Evolutionary conservation across 2,329 filamentous ascomycete species (phyloP).

Genomic region (Colletotrichum filicis): DNA sequence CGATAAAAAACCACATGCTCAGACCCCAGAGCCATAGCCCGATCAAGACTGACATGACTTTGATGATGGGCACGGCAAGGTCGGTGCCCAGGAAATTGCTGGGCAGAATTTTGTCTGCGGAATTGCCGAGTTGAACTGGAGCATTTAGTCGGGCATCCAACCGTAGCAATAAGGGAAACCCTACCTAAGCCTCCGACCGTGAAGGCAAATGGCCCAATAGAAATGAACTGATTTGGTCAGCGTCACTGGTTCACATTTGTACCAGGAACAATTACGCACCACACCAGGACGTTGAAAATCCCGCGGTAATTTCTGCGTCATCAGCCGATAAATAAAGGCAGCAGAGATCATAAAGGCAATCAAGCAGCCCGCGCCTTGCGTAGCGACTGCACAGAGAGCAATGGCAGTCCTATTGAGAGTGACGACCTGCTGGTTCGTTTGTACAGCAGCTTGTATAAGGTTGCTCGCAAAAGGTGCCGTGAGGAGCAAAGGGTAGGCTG

Average conservation of each 20-base stretch:
- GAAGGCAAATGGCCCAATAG: conserved; percentile 78
- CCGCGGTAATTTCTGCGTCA: conserved; percentile 86
- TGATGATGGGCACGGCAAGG: conserved; percentile 56
- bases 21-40: conserved; percentile 86
- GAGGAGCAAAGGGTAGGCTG: conserved; percentile 83
- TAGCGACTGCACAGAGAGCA: conserved; percentile 59
- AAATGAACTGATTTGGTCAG: conserved; percentile 70
- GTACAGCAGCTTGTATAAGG: conserved; percentile 55
- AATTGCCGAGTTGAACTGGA: conserved; percentile 56
- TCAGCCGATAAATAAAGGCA: conserved; percentile 85
- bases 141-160: neutral
- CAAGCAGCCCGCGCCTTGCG: conserved; percentile 66
- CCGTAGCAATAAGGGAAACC: neutral
- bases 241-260: neutral
- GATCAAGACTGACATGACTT: conserved; percentile 66
- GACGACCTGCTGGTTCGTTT: conserved; percentile 37
- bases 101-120: conserved; percentile 55
- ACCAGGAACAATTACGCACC: conserved; percentile 44
- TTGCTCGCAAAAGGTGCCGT: conserved; percentile 78
- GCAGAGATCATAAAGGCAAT: conserved; percentile 82
- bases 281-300: conserved; percentile 83
- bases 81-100: conserved; percentile 52
- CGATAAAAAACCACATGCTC: conserved; percentile 86
- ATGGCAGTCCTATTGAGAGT: conserved; percentile 56
- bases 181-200: conserved; percentile 58